phyloP scores from a whole-genome alignment of 2,329 filamentous ascomycete genomes.

The Paracorniculantispora psalliotae region DNA sequence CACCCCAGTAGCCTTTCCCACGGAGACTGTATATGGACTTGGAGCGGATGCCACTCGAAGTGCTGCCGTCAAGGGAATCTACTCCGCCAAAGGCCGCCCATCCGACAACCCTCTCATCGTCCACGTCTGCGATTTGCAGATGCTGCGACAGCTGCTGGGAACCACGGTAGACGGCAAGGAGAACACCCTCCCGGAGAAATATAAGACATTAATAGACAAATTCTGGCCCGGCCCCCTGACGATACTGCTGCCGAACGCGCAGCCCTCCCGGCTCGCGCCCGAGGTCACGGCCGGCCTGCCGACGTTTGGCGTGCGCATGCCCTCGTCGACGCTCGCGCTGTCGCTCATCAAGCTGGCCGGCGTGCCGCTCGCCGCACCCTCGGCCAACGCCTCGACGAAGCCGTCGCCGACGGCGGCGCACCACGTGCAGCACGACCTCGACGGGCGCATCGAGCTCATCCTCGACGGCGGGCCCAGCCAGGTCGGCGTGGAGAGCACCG shows the following conservation, averaged over 20 bases:
- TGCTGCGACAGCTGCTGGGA: constrained; percentile 61
- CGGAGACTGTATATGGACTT: constrained; percentile 94
- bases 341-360: constrained; percentile 77
- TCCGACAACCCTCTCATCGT: constrained; percentile 95
- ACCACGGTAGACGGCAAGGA: constrained; percentile 20
- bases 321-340: constrained; percentile 75
- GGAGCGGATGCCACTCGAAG: constrained; percentile 93
- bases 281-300: constrained; percentile 82
- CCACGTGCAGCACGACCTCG: constrained; percentile 81
- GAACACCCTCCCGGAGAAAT: constrained; percentile 64
- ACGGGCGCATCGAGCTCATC: constrained; percentile 78
- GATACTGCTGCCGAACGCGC: constrained; percentile 75
- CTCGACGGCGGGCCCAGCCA: constrained; percentile 81
- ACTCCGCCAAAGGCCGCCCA: constrained; percentile 81
- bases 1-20: constrained; percentile 87
- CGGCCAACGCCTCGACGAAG: constrained; percentile 89
- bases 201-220: constrained; percentile 67
- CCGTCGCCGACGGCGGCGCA: constrained; percentile 87
- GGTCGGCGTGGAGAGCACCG: constrained; percentile 94
- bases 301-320: constrained; percentile 90
- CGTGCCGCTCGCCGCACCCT: constrained; percentile 81
- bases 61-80: constrained; percentile 83
- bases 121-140: constrained; percentile 76
- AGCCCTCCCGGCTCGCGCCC: constrained; percentile 67
- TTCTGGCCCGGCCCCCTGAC: constrained; percentile 97